phyloP scores from a whole-genome alignment of 2,329 filamentous ascomycete species.

The Dendrostoma leiphaemia region DNA sequence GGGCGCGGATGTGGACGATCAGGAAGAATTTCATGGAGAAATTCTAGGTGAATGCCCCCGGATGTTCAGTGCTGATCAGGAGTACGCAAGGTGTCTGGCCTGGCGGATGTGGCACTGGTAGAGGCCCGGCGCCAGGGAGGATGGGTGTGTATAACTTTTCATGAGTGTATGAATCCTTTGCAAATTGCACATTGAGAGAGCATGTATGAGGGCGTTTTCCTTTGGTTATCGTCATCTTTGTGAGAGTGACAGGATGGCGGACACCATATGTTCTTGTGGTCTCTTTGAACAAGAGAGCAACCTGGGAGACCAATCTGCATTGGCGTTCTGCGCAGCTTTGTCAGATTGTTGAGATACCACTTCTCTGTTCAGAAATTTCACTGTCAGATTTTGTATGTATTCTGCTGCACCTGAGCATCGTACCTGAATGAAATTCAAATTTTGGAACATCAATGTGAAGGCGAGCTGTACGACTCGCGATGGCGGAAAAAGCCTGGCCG shows the following conservation, averaged over 20 bases:
- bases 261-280: neutral
- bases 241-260: neutral
- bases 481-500: too few species aligned
- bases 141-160: neutral
- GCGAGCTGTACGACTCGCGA: too few species aligned
- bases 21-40: conserved; percentile 84
- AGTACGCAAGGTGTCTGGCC: too few species aligned
- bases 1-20: conserved; percentile 91
- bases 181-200: neutral
- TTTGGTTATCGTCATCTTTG: too few species aligned
- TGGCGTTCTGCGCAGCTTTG: neutral
- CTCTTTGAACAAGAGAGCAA: too few species aligned
- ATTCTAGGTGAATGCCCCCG: conserved; percentile 24
- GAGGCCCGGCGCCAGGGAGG: too few species aligned
- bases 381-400: too few species aligned
- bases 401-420: too few species aligned
- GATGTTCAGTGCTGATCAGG: neutral
- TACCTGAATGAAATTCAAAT: too few species aligned
- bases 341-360: neutral
- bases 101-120: too few species aligned
- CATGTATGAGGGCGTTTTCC: neutral
- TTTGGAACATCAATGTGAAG: too few species aligned
- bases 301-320: neutral
- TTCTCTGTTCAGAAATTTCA: too few species aligned
- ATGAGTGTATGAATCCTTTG: neutral